A percentile compares a stretch with the other conserved stretches of the same genome.
Conservation (phyloP, 2,329 filamentous ascomycete species). For the Phialophora macrospora region DNA sequence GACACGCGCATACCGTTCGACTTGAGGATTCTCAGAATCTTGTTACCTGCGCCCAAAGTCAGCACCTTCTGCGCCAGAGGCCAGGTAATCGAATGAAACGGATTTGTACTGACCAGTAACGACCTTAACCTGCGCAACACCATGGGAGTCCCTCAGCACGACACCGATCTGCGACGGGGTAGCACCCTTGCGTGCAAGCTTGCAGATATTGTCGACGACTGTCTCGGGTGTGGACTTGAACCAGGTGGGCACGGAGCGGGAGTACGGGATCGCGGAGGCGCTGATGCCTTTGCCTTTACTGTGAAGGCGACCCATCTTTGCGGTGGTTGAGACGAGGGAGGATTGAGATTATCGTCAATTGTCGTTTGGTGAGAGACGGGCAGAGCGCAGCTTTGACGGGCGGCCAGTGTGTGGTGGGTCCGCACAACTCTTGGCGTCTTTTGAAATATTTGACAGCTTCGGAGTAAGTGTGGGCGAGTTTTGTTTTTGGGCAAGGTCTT, state of each 20-base stretch:
- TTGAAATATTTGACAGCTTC: slow-evolving; percentile 3
- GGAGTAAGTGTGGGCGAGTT: background rate
- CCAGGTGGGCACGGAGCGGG: slow-evolving; percentile 88
- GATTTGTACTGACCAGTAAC: slow-evolving; percentile 75
- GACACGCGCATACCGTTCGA: slow-evolving; percentile 78
- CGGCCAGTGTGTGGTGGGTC: slow-evolving; percentile 17
- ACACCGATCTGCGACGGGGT: slow-evolving; percentile 99
- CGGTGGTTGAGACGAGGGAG: slow-evolving; percentile 34
- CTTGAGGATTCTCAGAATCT: slow-evolving; percentile 99
- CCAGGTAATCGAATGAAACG: background rate
- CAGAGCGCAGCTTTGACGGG: slow-evolving; percentile 1
- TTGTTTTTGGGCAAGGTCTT: background rate
- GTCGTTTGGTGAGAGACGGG: background rate
- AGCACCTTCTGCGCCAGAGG: slow-evolving; percentile 5
- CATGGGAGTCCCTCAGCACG: slow-evolving; percentile 96
- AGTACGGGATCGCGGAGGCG: slow-evolving; percentile 94
- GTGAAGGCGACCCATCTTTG: slow-evolving; percentile 92
- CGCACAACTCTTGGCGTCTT: slow-evolving; percentile 23
- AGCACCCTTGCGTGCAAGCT: slow-evolving; percentile 98
- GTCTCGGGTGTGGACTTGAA: slow-evolving; percentile 98
- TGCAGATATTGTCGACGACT: slow-evolving; percentile 98
- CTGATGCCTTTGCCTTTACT: slow-evolving; percentile 99
- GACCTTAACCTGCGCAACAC: slow-evolving; percentile 96
- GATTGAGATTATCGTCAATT: slow-evolving; percentile 12
- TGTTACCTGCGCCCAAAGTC: slow-evolving; percentile 73